Base-by-base conservation (phyloP, 2,329 filamentous ascomycete species). In the Xylariaceae sp. region DNA sequence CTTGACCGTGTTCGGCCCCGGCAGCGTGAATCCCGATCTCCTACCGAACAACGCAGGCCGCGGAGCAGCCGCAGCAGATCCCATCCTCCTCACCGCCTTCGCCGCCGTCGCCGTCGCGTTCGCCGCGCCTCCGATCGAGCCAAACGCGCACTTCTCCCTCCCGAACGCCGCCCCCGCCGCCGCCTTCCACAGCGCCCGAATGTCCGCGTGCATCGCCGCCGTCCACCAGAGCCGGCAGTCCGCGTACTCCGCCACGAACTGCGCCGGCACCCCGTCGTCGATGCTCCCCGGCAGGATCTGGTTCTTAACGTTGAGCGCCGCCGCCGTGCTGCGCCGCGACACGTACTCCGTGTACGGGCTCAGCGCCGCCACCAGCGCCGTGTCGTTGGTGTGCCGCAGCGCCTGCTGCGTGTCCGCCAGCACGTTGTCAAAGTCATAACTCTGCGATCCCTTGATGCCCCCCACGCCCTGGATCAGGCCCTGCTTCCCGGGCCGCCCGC, bases 151-250 rank as follows among this genome's bases (percentile, higher is more conserved):
- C 35, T 62, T 63, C 3, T 60, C 67, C 6, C 65, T 65, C 43
- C 64, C 62, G 47, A 69, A 71, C 1, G 65, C 66, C 2, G 64
- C 60, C 22, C 60, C 49, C 0, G 67, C 67, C 2, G 65, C 63
- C 4, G 66, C 62, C 54, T 68, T 69, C 73, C 73, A 77, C 16
- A 71, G 57, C 30, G 66, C 67, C 9, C 61, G 62, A 34, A 72
- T 63, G 45, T 74, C 69, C 8, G 57, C 63, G 35, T 72, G 50
- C 68, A 75, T 76, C n/a, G 60, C 63, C 26, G 63, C 62, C 3
- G 72, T 75, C 61, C 71, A 76, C 57, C 67, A 75, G 19, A 77
- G 65, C 13, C 73, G 64, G 54, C 73, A 77, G 52, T 75, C 72
- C 2, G 67, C 61, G 18, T 68, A 58, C 55, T 76, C 69, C 34